Evolutionary conservation across 2,329 filamentous ascomycete species (phyloP).

Genomic region (Ploettnerulaceae sp.): DNA sequence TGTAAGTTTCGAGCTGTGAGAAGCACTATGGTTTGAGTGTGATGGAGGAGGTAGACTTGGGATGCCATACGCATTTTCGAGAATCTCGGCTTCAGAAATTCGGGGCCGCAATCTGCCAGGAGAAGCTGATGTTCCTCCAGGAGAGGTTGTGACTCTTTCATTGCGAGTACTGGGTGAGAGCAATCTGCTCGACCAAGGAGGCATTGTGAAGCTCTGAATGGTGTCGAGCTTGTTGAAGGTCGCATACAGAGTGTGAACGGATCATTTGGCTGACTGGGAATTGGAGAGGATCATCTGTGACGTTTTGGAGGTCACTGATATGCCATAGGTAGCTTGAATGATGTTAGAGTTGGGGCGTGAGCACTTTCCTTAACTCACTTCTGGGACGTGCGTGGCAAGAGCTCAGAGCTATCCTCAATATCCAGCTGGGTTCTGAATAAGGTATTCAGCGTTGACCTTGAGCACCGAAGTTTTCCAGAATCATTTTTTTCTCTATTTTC

Average conservation of each 20-base stretch:
- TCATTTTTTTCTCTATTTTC: no score
- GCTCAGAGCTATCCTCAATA: no score
- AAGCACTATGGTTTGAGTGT: slow-evolving; percentile 13
- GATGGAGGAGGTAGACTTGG: slow-evolving; percentile 24
- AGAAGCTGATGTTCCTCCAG: slow-evolving; percentile 14
- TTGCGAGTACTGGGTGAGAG: slow-evolving; percentile 28
- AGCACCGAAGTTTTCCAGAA: no score
- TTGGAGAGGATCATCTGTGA: slow-evolving; percentile 5
- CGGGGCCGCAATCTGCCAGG: slow-evolving; percentile 23
- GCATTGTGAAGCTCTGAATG: slow-evolving; percentile 29
- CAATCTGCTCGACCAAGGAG: slow-evolving; percentile 32
- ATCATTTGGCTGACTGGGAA: slow-evolving; percentile 20
- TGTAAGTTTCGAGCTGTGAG: slow-evolving; percentile 15
- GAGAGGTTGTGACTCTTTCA: slow-evolving; percentile 16
- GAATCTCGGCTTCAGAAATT: slow-evolving; percentile 32
- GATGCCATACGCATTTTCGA: slow-evolving; percentile 32
- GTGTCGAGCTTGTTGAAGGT: slow-evolving; percentile 13
- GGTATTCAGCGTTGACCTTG: no score
- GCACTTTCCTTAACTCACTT: not conserved
- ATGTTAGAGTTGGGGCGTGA: no score
- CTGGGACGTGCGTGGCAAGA: not conserved
- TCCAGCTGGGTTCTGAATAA: no score
- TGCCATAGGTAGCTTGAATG: slow-evolving; percentile 2
- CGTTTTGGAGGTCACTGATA: slow-evolving; percentile 7
- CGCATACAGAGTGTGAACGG: slow-evolving; percentile 16